These are phyloP conservation scores for Craterostigma plantagineum DNA, from an alignment of 257 asterid genomes.

Conservation along the genomic window DNA sequence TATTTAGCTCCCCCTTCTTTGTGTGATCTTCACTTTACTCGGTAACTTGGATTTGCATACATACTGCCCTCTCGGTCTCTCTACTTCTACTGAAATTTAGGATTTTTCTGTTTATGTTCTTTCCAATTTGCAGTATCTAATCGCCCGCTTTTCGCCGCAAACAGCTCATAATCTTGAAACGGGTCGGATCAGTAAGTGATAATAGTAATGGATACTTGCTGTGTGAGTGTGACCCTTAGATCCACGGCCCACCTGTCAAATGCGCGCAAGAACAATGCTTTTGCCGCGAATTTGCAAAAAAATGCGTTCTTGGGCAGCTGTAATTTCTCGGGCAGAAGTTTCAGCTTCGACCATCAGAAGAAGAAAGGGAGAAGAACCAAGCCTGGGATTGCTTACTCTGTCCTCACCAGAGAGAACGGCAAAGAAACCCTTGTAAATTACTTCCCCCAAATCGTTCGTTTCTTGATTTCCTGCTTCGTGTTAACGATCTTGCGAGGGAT, in stretches of 20 bases:
- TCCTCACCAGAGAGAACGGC: slow-evolving; percentile 57
- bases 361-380: slow-evolving; percentile 25
- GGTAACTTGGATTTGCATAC: slow-evolving; percentile 23
- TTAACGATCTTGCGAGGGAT: background rate
- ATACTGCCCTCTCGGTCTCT: too few species aligned
- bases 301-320: slow-evolving; percentile 33
- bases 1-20: slow-evolving; percentile 11
- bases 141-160: background rate
- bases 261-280: slow-evolving; percentile 15
- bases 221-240: slow-evolving; percentile 34
- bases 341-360: slow-evolving; percentile 28
- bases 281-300: slow-evolving; percentile 15
- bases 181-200: slow-evolving; percentile 11
- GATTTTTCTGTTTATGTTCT: slow-evolving; percentile 10
- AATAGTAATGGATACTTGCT: slow-evolving; percentile 43
- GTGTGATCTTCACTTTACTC: slow-evolving; percentile 59
- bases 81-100: slow-evolving; percentile 15
- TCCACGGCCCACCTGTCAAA: slow-evolving; percentile 24
- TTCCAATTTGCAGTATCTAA: slow-evolving; percentile 8
- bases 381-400: slow-evolving; percentile 56
- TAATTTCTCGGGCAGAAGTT: slow-evolving; percentile 22
- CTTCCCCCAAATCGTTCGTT: background rate
- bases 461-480: background rate
- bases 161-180: slow-evolving; percentile 11
- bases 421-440: slow-evolving; percentile 30